Base-by-base conservation (phyloP, 2,329 filamentous ascomycete genomes). In the Fusarium buharicum region DNA sequence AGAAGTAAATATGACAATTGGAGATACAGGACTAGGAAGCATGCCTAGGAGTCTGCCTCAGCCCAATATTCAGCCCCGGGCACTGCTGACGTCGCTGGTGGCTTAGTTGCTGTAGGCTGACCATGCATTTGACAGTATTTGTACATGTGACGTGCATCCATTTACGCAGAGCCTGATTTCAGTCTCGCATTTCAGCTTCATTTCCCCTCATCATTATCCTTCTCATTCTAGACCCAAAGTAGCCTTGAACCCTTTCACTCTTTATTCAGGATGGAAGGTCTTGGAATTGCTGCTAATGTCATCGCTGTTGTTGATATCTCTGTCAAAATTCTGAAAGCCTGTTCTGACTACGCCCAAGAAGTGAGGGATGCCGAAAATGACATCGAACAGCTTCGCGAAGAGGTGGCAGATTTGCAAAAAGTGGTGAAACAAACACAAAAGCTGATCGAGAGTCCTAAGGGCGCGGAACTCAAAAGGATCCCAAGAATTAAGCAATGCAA, bases 241-340 rank as follows among this genome's bases (percentile, higher is more conserved):
- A n/a, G n/a, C n/a, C n/a, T 30, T 30, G 8, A 9, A 30, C 28
- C 28, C 59, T 2, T 12, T 4, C 7, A n/a, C 28, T 30, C 11
- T 30, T 9, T 9, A 9, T 17, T 1, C 37, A 50, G n/a, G 13
- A 52, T 53, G 51, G 75, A 77, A 52, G 70, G 55, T 43, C 66
- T 79, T 51, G 72, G 71, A 30, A 60, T 68, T 11, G 73, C 71
- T 17, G 72, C 74, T 60, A 78, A 71, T 65, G 67, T 77, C 36
- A 71, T 77, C 40, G 73, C 76, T 41, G 74, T 78, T 31, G 57
- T 77, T 36, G 72, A 79, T 47, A 55, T 79, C 49, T 75, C 76
- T 20, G 69, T 66, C 31, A 78, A 78, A 39, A 58, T 79, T 43
- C 52, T 60, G 13, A 67, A 67, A 43, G 57, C 74, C 9, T 79